Evolutionary conservation across 352 stramenopile species (phyloP).

Genomic region (Halophytophthora batemanensis): DNA sequence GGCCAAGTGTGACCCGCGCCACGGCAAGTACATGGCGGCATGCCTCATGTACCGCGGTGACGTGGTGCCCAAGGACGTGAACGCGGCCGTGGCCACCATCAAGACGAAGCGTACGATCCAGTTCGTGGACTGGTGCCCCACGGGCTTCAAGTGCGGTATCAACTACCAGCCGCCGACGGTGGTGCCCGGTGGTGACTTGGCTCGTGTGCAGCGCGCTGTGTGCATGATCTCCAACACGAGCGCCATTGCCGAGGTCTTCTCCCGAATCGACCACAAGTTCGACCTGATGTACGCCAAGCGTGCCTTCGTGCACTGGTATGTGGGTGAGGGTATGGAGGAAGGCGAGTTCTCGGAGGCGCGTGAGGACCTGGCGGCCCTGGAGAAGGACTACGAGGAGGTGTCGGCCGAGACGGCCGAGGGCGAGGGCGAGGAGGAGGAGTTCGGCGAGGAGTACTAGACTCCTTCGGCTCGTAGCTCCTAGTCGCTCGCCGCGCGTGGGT

Average conservation of each 20-base stretch:
- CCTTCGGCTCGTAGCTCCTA: no score
- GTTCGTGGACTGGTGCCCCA: constrained; percentile 98
- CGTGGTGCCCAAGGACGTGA: constrained; percentile 92
- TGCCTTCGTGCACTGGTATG: constrained; percentile 99
- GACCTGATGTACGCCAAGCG: constrained; percentile 99
- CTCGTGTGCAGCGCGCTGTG: constrained; percentile 96
- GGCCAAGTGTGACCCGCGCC: constrained; percentile 98
- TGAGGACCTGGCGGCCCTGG: constrained; percentile 86
- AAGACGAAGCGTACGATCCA: constrained; percentile 99
- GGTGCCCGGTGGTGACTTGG: constrained; percentile 96
- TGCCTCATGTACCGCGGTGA: constrained; percentile 98
- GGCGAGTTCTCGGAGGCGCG: constrained; percentile 99
- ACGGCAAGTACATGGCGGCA: constrained; percentile 99
- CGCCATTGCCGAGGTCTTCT: constrained; percentile 97
- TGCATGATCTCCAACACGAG: constrained; percentile 99
- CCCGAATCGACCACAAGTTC: constrained; percentile 99
- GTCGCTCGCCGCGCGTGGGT: constrained; percentile 99
- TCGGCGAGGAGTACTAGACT: constrained; percentile 90
- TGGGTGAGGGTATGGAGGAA: constrained; percentile 99
- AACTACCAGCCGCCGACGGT: constrained; percentile 98
- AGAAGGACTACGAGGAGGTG: constrained; percentile 99
- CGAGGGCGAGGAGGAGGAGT: constrained; percentile 93
- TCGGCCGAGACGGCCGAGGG: constrained; percentile 97
- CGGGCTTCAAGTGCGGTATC: constrained; percentile 98
- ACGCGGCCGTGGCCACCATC: constrained; percentile 95